Conservation (phyloP, 1,284 basidiomycete genomes). For the Cryptococcus amylolentus region DNA sequence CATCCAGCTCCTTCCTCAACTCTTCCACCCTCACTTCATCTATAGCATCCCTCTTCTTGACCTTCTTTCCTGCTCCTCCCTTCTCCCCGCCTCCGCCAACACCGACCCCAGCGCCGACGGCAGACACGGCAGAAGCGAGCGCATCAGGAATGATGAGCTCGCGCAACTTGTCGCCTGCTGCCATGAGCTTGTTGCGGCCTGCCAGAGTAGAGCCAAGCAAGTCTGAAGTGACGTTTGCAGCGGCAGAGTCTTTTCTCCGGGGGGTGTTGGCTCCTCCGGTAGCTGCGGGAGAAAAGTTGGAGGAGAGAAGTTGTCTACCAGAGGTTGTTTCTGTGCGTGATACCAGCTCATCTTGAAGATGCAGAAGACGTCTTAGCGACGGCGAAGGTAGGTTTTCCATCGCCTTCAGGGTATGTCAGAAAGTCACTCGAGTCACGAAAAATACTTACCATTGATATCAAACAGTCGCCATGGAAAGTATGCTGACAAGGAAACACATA, state of each 20-base stretch:
- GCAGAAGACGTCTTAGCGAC: conserved; percentile 74
- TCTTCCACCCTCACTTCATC: conserved; percentile 56
- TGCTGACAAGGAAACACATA: conserved; percentile 99
- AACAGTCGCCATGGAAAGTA: conserved; percentile 90
- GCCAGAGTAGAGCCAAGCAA: conserved; percentile 47
- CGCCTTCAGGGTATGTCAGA: conserved; percentile 56
- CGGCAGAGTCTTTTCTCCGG: conserved; percentile 12
- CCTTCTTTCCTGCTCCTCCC: conserved; percentile 56
- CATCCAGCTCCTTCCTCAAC: conserved; percentile 73
- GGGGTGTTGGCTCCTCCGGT: conserved; percentile 17
- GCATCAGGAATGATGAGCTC: conserved; percentile 90
- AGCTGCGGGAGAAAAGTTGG: conserved; percentile 25
- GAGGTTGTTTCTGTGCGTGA: conserved; percentile 48
- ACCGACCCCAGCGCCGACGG: conserved; percentile 45
- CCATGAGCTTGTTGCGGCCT: conserved; percentile 74
- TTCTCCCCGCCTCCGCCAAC: conserved; percentile 49
- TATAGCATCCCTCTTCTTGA: conserved; percentile 55
- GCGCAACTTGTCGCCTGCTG: conserved; percentile 80
- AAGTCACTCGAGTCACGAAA: neutral
- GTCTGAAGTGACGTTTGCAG: conserved; percentile 39
- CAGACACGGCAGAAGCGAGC: conserved; percentile 58
- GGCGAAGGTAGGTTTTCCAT: conserved; percentile 82
- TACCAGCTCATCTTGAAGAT: conserved; percentile 76
- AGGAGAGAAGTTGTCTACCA: conserved; percentile 38
- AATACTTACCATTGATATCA: conserved; percentile 76